Percentiles rank a stretch among this genome's conserved stretches.
These are phyloP conservation scores for Sphagnum tenellum DNA, from an alignment of 225 moss, liverwort and hornwort species.

Conservation along the genomic window DNA sequence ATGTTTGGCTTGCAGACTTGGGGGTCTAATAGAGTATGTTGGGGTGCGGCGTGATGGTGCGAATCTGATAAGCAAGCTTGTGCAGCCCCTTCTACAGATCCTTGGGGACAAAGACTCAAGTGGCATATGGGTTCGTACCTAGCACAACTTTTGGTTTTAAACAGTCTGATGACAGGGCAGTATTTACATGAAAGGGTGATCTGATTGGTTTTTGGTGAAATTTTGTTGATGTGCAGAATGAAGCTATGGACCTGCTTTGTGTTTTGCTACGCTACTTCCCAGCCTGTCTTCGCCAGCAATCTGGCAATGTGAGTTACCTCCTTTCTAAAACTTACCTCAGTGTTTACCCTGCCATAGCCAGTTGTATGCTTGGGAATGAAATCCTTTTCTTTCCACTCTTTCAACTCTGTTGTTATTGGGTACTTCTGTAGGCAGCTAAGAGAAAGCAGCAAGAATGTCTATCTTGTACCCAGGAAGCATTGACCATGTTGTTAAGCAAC, in stretches of 20 bases:
- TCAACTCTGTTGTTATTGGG: no score
- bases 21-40: slow-evolving; percentile 72
- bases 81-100: slow-evolving; percentile 90
- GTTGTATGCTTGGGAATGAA: no score
- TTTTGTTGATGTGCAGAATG: slow-evolving; percentile 48
- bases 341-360: background rate
- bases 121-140: slow-evolving; percentile 89
- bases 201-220: background rate
- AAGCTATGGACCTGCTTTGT: slow-evolving; percentile 81
- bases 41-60: slow-evolving; percentile 93
- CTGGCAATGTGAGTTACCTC: slow-evolving; percentile 54
- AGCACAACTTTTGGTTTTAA: slow-evolving; percentile 7
- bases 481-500: no score
- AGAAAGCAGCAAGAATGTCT: no score
- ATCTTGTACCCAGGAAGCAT: no score
- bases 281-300: slow-evolving; percentile 90
- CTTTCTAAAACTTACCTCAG: no score
- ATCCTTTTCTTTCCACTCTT: no score
- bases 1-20: slow-evolving; percentile 41
- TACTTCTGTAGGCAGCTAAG: no score
- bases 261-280: slow-evolving; percentile 82
- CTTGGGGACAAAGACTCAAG: slow-evolving; percentile 93
- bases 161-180: slow-evolving; percentile 5
- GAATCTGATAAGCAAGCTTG: slow-evolving; percentile 82
- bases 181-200: no score